Conservation (phyloP, 1,284 basidiomycete genomes). For the Limonomyces culmigenus region DNA sequence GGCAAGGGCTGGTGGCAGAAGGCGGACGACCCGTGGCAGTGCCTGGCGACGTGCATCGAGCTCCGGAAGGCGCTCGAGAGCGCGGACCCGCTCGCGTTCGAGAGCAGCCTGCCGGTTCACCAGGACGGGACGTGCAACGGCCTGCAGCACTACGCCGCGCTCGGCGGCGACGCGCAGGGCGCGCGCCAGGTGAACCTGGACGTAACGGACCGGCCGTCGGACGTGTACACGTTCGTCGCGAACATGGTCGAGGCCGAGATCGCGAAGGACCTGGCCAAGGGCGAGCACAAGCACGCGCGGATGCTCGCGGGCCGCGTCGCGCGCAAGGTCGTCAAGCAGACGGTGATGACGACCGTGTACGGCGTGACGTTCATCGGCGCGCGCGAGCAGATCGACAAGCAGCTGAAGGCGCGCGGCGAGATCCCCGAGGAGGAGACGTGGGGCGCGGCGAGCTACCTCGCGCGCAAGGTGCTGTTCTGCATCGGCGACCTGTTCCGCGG, state of each 20-base stretch:
- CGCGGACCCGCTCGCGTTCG: slow-evolving; percentile 53
- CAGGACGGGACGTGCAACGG: slow-evolving; percentile 99
- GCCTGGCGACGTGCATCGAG: slow-evolving; percentile 84
- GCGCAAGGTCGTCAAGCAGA: slow-evolving; percentile 97
- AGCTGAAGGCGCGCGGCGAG: slow-evolving; percentile 67
- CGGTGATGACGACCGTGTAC: slow-evolving; percentile 98
- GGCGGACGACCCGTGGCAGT: slow-evolving; percentile 97
- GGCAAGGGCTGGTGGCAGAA: slow-evolving; percentile 78
- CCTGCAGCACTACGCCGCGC: slow-evolving; percentile 94
- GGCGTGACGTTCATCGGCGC: slow-evolving; percentile 95
- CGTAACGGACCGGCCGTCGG: slow-evolving; percentile 75
- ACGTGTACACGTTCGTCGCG: slow-evolving; percentile 95
- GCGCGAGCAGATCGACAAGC: slow-evolving; percentile 86
- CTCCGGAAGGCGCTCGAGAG: slow-evolving; percentile 65
- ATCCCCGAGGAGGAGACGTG: slow-evolving; percentile 64
- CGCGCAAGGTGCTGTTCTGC: slow-evolving; percentile 57
- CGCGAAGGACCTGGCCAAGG: slow-evolving; percentile 29
- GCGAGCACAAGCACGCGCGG: slow-evolving; percentile 36
- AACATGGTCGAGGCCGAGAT: slow-evolving; percentile 55
- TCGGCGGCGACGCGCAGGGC: slow-evolving; percentile 84
- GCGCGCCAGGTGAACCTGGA: slow-evolving; percentile 90
- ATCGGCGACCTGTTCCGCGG: slow-evolving; percentile 91
- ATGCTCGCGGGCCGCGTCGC: slow-evolving; percentile 70
- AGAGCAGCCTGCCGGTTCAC: slow-evolving; percentile 79
- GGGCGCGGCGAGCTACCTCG: slow-evolving; percentile 68